Base-by-base conservation (phyloP, 495 filamentous ascomycete species). In the Glutinoglossum americanum region DNA sequence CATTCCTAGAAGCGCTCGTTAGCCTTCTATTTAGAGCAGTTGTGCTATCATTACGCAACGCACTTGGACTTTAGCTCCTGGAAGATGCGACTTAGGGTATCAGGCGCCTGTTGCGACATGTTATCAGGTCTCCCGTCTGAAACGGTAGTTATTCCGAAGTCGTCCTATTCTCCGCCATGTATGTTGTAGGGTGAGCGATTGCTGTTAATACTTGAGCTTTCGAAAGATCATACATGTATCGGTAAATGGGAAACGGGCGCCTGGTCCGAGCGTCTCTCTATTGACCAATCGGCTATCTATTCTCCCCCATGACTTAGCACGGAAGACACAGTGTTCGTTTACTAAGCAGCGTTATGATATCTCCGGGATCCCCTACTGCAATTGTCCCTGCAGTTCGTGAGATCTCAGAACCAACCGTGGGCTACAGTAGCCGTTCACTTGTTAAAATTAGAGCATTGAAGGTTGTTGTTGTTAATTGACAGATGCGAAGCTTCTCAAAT, bases 31-130 rank as follows among this genome's bases (percentile, higher is more conserved):
- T 19, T 1, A 35, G 28, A 15, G 23, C 7, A 21, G 7, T 57
- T 30, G n/a, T 39, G 13, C 15, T 7, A 15, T 6, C 41, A n/a
- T 15, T n/a, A 32, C 15, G 27, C 1, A 21, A 32, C 67, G 58
- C 55, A 68, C 67, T 64, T 69, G 21, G 67, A 70, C 23, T 57
- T 64, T 6, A 70, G 62, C 45, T 70, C 67, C 15, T 57, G 44
- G 48, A 64, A 63, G 30, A 70, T 62, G 45, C 67, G 67, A 45
- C 62, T 62, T 55, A 66, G 45, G 5, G 54, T 44, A 35, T 64
- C 62, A 9, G 45, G 37, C 28, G 48, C 10, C 17, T 44, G 19
- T 39, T 62, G 62, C 1, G 62, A 55, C 62, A 64, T 64, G 9
- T 25, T 56, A 59, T 26, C 27, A 9, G 17, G 32, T 53, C 44